phyloP scores from a whole-genome alignment of 2,329 filamentous ascomycete species.

The Botrytis cinerea region DNA sequence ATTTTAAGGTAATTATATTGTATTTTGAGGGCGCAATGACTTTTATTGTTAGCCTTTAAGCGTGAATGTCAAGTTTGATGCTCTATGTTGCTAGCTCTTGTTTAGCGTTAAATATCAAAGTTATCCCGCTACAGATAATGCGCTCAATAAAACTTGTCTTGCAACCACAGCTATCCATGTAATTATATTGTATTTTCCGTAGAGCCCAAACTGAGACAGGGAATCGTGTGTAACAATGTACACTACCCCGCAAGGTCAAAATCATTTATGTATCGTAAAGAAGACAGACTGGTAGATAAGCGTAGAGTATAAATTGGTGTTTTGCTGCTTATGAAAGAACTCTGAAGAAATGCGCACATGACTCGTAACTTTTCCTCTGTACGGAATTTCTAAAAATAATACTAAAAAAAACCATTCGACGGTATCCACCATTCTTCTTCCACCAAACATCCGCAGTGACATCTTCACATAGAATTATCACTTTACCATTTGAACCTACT shows the following conservation, averaged over 20 bases:
- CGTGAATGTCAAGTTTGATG: not conserved
- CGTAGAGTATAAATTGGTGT: not conserved
- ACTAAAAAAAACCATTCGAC: not conserved
- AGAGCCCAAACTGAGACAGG: not conserved
- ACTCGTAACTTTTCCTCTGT: not conserved
- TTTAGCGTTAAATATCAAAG: not conserved
- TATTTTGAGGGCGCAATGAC: too few species aligned
- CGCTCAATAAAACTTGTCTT: not conserved
- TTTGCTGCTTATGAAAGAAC: not conserved
- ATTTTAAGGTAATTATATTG: not conserved
- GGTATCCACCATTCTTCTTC: not conserved
- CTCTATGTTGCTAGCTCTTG: not conserved
- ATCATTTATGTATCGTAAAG: not conserved
- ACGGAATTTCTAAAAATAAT: not conserved
- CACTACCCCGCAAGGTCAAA: not conserved
- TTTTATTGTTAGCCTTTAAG: too few species aligned
- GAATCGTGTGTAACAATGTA: not conserved
- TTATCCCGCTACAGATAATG: not conserved
- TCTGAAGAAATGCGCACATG: not conserved
- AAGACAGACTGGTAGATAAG: not conserved
- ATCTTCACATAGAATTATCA: not conserved
- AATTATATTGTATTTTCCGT: not conserved
- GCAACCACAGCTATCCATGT: not conserved
- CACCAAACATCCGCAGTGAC: not conserved
- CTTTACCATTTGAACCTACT: not conserved